Evolutionary conservation across 345 rosid genomes (phyloP).

Genomic region (Salix arbutifolia): DNA sequence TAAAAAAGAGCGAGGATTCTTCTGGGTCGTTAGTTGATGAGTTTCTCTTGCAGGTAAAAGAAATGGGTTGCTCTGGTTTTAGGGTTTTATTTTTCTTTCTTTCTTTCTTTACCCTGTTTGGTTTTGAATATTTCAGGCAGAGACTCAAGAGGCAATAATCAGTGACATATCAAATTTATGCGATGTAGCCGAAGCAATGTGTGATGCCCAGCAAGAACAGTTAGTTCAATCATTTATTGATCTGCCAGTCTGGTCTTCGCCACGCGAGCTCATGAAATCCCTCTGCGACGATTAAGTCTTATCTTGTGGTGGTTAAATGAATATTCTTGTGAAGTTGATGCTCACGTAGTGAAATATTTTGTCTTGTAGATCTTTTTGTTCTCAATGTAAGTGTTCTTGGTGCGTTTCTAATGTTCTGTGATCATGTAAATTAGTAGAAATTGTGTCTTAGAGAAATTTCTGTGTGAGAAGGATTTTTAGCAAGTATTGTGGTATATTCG

Average conservation of each 20-base stretch:
- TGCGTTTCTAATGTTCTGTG: too few relatives aligned
- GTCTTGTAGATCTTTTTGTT: too few relatives aligned
- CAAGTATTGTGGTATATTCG: too few relatives aligned
- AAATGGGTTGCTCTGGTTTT: background rate
- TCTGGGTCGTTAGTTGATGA: constrained; percentile 40
- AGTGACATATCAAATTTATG: constrained; percentile 51
- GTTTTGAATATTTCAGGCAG: constrained; percentile 41
- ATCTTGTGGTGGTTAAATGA: background rate
- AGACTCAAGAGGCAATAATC: constrained; percentile 57
- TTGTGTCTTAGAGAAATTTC: too few relatives aligned
- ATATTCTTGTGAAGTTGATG: background rate
- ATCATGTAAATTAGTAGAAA: too few relatives aligned
- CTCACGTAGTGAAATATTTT: too few relatives aligned
- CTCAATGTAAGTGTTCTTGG: too few relatives aligned
- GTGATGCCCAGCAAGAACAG: constrained; percentile 44
- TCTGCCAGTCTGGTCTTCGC: constrained; percentile 77
- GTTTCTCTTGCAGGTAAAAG: constrained; percentile 57
- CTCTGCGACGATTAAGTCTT: constrained; percentile 34
- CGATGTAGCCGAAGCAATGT: constrained; percentile 57
- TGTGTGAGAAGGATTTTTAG: too few relatives aligned
- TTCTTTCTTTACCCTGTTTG: background rate
- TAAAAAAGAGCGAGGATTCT: constrained; percentile 9
- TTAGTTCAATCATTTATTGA: constrained; percentile 38
- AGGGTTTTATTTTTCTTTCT: background rate
- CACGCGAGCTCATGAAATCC: constrained; percentile 55